These are phyloP conservation scores for Acanthamoeba healyi DNA, from an alignment of 208 protist genomes.

Conservation along the genomic window DNA sequence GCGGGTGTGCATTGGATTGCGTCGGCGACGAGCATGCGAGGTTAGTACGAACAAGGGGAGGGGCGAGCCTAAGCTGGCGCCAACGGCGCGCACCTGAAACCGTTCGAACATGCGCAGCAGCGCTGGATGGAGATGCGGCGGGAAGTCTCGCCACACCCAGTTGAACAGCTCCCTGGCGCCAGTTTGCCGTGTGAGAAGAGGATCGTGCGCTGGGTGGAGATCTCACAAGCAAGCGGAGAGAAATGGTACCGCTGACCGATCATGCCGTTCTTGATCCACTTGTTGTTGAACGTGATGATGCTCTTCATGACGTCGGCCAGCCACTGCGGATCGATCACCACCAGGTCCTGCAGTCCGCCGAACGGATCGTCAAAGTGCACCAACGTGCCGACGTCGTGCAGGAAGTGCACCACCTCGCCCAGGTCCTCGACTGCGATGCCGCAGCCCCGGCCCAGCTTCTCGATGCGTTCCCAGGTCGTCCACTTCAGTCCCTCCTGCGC, in stretches of 20 bases:
- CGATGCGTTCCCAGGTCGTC: slow-evolving; percentile 10
- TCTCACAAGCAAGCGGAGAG: no score
- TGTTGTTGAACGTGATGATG: slow-evolving; percentile 70
- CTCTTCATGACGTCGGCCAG: slow-evolving; percentile 67
- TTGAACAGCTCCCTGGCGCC: slow-evolving; percentile 8
- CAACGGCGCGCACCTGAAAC: slow-evolving; percentile 65
- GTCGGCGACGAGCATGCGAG: neutral
- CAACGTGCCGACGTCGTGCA: slow-evolving; percentile 58
- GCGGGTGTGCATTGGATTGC: neutral
- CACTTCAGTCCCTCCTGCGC: slow-evolving; percentile 26
- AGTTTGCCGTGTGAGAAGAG: neutral
- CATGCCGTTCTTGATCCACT: slow-evolving; percentile 67
- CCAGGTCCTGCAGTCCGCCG: slow-evolving; percentile 46
- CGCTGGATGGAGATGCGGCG: slow-evolving; percentile 28
- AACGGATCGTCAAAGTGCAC: slow-evolving; percentile 61
- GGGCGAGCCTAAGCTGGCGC: no score
- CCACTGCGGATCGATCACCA: slow-evolving; percentile 59
- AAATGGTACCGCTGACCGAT: neutral
- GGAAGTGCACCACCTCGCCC: slow-evolving; percentile 38
- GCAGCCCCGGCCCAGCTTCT: slow-evolving; percentile 3
- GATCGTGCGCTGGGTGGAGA: neutral
- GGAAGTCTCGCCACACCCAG: slow-evolving; percentile 68
- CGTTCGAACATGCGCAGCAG: slow-evolving; percentile 50
- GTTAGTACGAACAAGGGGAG: no score
- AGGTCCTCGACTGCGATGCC: neutral